These are phyloP conservation scores for Aspergillus sergii DNA, from an alignment of 2,329 filamentous ascomycete genomes.

Conservation along the genomic window DNA sequence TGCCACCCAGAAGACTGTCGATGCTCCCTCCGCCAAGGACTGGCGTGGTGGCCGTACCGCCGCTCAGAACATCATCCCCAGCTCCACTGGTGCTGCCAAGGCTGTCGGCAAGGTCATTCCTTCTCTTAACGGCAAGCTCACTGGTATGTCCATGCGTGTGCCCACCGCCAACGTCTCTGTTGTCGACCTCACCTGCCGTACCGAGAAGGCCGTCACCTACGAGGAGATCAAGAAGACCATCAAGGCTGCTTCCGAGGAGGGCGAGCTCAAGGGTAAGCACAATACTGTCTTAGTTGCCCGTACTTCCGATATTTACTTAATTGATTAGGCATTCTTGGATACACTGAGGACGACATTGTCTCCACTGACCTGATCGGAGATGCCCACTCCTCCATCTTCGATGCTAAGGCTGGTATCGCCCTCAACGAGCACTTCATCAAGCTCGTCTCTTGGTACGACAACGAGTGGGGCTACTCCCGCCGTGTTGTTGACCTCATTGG, in stretches of 20 bases:
- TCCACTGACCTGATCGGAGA: slow-evolving; percentile 93
- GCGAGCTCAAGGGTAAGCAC: slow-evolving; percentile 74
- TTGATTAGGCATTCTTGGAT: slow-evolving; percentile 75
- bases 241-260: slow-evolving; percentile 78
- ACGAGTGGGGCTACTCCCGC: slow-evolving; percentile 99
- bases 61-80: slow-evolving; percentile 99
- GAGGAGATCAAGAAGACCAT: slow-evolving; percentile 91
- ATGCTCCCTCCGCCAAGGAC: slow-evolving; percentile 97
- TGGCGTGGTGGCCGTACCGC: slow-evolving; percentile 99
- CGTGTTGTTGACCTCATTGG: slow-evolving; percentile 78
- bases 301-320: slow-evolving; percentile 7
- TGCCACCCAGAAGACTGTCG: slow-evolving; percentile 98
- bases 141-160: slow-evolving; percentile 99
- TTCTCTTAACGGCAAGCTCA: slow-evolving; percentile 97
- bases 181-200: slow-evolving; percentile 91
- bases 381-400: slow-evolving; percentile 94
- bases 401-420: slow-evolving; percentile 98
- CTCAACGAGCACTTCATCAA: slow-evolving; percentile 99
- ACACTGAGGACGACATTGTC: slow-evolving; percentile 97
- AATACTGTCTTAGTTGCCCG: not conserved
- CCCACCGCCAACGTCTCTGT: slow-evolving; percentile 98
- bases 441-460: slow-evolving; percentile 98
- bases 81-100: slow-evolving; percentile 99
- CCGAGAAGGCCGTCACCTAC: slow-evolving; percentile 76
- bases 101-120: slow-evolving; percentile 99